Base-by-base conservation (phyloP, 495 filamentous ascomycete species). In the Tuber melanosporum region DNA sequence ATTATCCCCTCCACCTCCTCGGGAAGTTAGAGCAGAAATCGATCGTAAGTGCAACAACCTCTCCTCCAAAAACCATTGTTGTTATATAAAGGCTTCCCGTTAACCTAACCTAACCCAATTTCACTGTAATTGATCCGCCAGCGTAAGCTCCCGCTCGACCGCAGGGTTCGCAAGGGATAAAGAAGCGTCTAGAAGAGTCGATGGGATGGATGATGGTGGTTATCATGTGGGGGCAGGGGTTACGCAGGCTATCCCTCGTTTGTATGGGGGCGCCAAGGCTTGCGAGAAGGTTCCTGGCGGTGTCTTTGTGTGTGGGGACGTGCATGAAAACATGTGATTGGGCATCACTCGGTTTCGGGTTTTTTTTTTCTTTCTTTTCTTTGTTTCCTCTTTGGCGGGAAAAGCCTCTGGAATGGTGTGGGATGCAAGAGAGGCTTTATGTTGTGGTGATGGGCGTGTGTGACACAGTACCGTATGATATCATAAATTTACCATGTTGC, bases 111-210 rank as follows among this genome's bases (percentile, higher is more conserved):
- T 66, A 36, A 19, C 17, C 14, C 26, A 26, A 66, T 66, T 36
- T 36, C 26, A 19, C 32, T 15, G 57, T 17, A 66, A 17, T 17
- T 19, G 17, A 1, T 26, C n/a, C 26, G 5, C 57, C 57, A 19
- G 14, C 3, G 57, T 66, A 66, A 66, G 57, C 26, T 32, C 26
- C 57, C 57, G 26, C 57, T 66, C 26, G 57, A 36, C 5, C 3
- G 57, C 12, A 8, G 57, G 26, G 3, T 66, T 36, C 26, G 26
- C 26, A 17, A 36, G 57, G 57, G 57, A 4, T 32, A 66, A 66
- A 66, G 57, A 66, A 66, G 57, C 26, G 32, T 66, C 57, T 66
- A 3, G 57, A 66, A 66, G 57, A 66, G 57, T 66, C 57, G 57
- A 14, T 32, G n/a, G 49, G n/a, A 15, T 32, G 57, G 57, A 32